Conservation (phyloP, 352 stramenopile genomes). For the Phytophthora pistaciae region DNA sequence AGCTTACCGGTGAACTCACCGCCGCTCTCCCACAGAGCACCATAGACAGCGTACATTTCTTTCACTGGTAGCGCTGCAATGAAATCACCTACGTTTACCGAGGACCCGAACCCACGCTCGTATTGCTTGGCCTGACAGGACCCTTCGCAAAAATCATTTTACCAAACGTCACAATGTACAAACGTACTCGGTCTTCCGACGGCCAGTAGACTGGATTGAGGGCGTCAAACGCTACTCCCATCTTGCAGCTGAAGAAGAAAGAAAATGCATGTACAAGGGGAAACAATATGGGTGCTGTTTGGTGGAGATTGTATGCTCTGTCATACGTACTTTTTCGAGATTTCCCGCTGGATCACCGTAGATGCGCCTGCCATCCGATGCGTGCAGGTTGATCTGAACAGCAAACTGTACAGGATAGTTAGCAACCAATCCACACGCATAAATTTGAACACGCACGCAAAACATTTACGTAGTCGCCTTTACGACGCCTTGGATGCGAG, state of each 20-base stretch:
- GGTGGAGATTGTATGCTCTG: neutral
- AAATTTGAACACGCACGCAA: neutral
- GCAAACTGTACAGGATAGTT: neutral
- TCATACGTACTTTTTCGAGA: neutral
- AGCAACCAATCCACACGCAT: neutral
- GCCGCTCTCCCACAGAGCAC: neutral
- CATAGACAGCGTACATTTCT: neutral
- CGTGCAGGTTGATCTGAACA: neutral
- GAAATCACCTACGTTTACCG: neutral
- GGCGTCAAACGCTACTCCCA: neutral
- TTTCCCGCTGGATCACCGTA: neutral
- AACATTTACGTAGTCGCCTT: neutral
- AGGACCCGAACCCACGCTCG: neutral
- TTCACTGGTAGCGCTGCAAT: neutral
- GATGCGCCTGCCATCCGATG: neutral
- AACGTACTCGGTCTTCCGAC: neutral
- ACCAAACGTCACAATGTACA: neutral
- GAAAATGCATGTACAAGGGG: neutral
- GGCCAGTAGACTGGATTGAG: neutral
- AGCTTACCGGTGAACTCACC: neutral
- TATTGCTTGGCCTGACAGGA: neutral
- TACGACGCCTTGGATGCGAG: conserved; percentile 40
- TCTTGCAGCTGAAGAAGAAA: neutral
- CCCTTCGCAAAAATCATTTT: too few species aligned
- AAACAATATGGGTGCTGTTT: neutral